Percentiles rank a stretch among this genome's conserved stretches.
Conservation (phyloP, 257 asterid genomes). For the Petunia secreta region DNA sequence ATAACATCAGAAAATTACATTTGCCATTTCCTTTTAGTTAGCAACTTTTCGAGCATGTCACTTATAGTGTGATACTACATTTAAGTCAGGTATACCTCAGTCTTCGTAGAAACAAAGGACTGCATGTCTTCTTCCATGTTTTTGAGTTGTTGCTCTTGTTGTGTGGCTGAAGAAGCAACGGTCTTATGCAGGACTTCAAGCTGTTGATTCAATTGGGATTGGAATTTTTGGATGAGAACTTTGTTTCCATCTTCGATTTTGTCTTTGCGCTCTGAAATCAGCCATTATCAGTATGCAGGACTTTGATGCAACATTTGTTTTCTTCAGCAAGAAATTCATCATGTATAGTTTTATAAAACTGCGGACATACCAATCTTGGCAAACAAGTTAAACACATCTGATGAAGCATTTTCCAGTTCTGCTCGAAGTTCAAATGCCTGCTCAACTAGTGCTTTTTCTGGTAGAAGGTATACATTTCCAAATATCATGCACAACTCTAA, state of each 20-base stretch:
- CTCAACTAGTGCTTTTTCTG: constrained; percentile 93
- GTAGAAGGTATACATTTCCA: neutral
- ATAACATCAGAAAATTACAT: neutral
- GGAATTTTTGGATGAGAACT: constrained; percentile 78
- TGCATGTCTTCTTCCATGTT: constrained; percentile 98
- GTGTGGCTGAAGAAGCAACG: constrained; percentile 81
- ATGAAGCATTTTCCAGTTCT: constrained; percentile 87
- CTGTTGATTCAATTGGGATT: constrained; percentile 79
- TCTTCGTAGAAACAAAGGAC: constrained; percentile 83
- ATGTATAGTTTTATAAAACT: neutral
- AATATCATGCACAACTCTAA: constrained; percentile 1
- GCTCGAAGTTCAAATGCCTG: constrained; percentile 89
- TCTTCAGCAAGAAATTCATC: constrained; percentile 8
- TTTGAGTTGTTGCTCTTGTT: constrained; percentile 85
- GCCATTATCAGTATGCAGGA: constrained; percentile 22
- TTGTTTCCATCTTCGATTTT: constrained; percentile 86
- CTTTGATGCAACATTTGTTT: constrained; percentile 1
- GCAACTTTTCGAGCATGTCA: neutral
- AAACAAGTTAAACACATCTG: constrained; percentile 84
- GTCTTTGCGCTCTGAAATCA: constrained; percentile 81
- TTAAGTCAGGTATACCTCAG: constrained; percentile 51
- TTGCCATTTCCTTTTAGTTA: neutral
- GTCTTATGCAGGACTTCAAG: constrained; percentile 84
- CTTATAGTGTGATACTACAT: neutral
- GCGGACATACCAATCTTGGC: constrained; percentile 79